Base-by-base conservation (phyloP, 2,329 filamentous ascomycete genomes). In the Capronia epimyces region DNA sequence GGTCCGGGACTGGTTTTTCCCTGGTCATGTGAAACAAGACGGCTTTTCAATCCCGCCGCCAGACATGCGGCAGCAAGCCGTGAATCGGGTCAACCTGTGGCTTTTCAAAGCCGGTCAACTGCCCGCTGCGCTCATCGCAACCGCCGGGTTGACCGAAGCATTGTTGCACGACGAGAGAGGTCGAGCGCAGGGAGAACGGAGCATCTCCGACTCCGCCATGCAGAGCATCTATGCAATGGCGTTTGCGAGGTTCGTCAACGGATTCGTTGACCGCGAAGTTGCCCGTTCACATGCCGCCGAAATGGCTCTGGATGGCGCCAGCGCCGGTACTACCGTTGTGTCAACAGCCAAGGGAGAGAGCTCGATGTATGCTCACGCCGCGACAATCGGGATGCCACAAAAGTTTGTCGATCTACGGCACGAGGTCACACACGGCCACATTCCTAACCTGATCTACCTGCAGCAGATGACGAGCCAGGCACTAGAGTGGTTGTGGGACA, bases 341-440 rank as follows among this genome's bases (percentile, higher is more conserved):
- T 24, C 34, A 18, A 45, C 49, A 18, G 42, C 39, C 32, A 50
- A 47, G 27, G 58, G 60, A 18, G 58, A 62, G 46, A 59, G 46
- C 29, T 60, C 58, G 3, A 62, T 62, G 60, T 62, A 60, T 45
- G 58, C 60, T 20, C 54, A 58, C 31, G 60, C 60, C 8, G 51
- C 50, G 25, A 52, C 50, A 18, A 60, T 62, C 21, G 50, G 55
- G 21, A 58, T 62, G 56, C 60, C 60, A 1, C 78, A 80, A 1
- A 80, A 81, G 1, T 89, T 91, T 66, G 87, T 93, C 49, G 87
- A 90, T 72, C 75, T 89, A 49, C 78, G 88, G 46, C 88, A 94
- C 66, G 84, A 89, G 68, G 84, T 84, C 45, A 89, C 87, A 36
- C 88, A 94, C 64, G 86, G 90, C 69, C 83, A 86, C 64, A 72